Evolutionary conservation across 2,329 filamentous ascomycete genomes (phyloP), one percentile per base, ranked within the genome.

Genomic region (Drechslerella coelobrocha): DNA sequence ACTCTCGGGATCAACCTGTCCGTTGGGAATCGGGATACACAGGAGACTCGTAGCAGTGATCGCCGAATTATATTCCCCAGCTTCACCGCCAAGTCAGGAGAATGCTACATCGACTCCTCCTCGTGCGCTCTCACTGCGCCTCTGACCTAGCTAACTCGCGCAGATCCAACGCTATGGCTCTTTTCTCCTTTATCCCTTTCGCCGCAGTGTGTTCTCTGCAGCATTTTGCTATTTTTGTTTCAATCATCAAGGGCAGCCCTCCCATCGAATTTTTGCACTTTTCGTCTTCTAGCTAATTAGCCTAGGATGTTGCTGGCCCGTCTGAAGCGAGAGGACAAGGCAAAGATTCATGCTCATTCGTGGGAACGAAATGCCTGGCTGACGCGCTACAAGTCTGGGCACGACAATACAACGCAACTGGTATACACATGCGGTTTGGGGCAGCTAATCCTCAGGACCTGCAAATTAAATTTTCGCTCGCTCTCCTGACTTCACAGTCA

Each of bases 201-300:
- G 59, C 57, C 62, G 59, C 9, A 41, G 39, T 48, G 39, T 23
- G 17, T 29, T n/a, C 23, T 27, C 52, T 52, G 52, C 61, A 52
- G 57, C 57, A 62, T 69, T 47, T 29, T 69, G 57, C 65, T 69
- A 69, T 69, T 69, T 69, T 69, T 69, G 43, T 54, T 52, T n/a
- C 51, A 24, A n/a, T 9, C 17, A 27, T 50, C 37, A 37, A 52
- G 45, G 52, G 59, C 23, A 59, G 59, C 45, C 65, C 53, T 69
- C 45, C 57, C 19, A 14, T 43, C 21, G 29, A 61, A 61, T 57
- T 62, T 69, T 39, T 39, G 12, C 34, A 39, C 34, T 23, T 45
- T 45, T 19, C 4, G 29, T 31, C 29, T 31, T 12, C 19, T 8
- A 19, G 41, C 53, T 63, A 71, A 71, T 71, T 71, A 71, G 66